Conservation (phyloP, 75 land plant species). For the Ceratopteris richardii region DNA sequence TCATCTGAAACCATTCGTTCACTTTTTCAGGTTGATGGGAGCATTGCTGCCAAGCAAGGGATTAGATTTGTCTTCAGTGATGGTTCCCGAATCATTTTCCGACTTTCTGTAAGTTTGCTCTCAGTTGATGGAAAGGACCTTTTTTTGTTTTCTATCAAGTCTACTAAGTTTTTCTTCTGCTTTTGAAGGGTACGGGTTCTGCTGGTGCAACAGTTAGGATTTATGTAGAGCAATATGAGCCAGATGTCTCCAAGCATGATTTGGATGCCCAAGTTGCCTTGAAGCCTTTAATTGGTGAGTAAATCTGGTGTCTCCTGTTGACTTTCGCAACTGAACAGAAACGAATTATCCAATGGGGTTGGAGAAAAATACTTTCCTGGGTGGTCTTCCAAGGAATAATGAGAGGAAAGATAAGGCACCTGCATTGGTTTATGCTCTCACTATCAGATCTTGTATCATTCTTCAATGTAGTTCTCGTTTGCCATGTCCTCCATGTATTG, state of each 20-base stretch:
- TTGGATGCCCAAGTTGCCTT: conserved; percentile 79
- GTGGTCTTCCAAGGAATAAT: too few species aligned
- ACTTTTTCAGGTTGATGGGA: conserved; percentile 69
- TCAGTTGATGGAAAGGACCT: too few species aligned
- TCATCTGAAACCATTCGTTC: too few species aligned
- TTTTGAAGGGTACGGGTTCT: conserved; percentile 83
- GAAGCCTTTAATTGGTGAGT: conserved; percentile 68
- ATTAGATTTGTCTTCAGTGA: conserved; percentile 85
- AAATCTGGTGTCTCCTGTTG: background rate
- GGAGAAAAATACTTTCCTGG: too few species aligned
- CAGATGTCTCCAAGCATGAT: conserved; percentile 73
- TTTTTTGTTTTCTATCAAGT: too few species aligned
- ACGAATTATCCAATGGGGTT: too few species aligned
- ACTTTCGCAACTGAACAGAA: too few species aligned
- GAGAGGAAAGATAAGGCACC: too few species aligned
- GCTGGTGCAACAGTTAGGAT: conserved; percentile 88
- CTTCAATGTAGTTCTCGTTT: background rate
- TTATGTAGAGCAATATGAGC: conserved; percentile 88
- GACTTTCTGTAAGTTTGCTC: conserved; percentile 58
- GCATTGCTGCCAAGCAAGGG: conserved; percentile 83
- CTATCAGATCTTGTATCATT: too few species aligned
- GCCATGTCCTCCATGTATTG: too few species aligned
- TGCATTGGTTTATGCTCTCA: too few species aligned
- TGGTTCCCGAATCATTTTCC: conserved; percentile 88
- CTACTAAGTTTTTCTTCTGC: background rate